These are phyloP conservation scores for Lyophyllum decastes DNA, from an alignment of 768 basidiomycete species.

Conservation along the genomic window DNA sequence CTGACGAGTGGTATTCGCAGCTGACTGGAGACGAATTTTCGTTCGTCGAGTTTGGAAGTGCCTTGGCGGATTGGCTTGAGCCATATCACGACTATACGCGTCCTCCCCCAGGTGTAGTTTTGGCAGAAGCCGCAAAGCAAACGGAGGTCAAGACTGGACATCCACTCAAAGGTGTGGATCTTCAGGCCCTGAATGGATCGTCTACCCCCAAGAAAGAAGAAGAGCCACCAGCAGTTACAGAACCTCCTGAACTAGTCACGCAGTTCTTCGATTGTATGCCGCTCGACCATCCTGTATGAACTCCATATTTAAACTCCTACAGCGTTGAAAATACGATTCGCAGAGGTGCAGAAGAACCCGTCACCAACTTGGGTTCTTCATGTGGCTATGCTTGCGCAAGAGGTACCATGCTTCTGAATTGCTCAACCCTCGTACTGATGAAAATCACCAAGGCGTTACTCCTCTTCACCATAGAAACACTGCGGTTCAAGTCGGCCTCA, in stretches of 20 bases:
- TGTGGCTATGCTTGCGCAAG: slow-evolving; percentile 71
- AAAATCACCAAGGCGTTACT: slow-evolving; percentile 63
- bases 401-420: slow-evolving; percentile 41
- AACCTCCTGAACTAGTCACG: slow-evolving; percentile 54
- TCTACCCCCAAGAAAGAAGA: slow-evolving; percentile 69
- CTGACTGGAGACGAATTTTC: slow-evolving; percentile 64
- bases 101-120: slow-evolving; percentile 66
- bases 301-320: neutral
- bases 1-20: slow-evolving; percentile 33
- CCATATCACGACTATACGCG: slow-evolving; percentile 76
- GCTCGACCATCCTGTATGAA: neutral
- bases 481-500: slow-evolving; percentile 71
- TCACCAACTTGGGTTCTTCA: slow-evolving; percentile 67
- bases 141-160: slow-evolving; percentile 71
- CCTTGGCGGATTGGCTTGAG: slow-evolving; percentile 74
- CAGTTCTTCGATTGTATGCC: slow-evolving; percentile 65
- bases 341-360: slow-evolving; percentile 36
- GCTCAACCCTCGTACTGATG: slow-evolving; percentile 7
- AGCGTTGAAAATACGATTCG: slow-evolving; percentile 62
- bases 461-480: slow-evolving; percentile 65
- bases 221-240: slow-evolving; percentile 64
- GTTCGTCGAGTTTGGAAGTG: slow-evolving; percentile 59
- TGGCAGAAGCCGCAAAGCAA: slow-evolving; percentile 76
- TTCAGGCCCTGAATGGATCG: slow-evolving; percentile 39
- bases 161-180: slow-evolving; percentile 64